phyloP scores from a whole-genome alignment of 2,329 filamentous ascomycete species.

The Cyphellophora europaea region DNA sequence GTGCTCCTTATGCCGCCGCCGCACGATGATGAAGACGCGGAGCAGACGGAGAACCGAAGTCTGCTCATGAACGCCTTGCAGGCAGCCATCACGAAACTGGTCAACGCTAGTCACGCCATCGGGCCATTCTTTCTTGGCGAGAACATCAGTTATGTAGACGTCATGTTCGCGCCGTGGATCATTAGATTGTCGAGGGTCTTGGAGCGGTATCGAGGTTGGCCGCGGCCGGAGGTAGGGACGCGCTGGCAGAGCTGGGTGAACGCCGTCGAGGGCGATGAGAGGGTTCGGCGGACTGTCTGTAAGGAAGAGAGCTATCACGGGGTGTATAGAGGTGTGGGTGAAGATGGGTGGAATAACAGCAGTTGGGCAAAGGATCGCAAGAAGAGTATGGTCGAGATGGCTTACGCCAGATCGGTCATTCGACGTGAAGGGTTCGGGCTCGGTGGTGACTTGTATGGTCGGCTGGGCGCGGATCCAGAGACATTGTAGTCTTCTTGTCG shows the following conservation, averaged over 20 bases:
- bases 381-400: conserved; percentile 14
- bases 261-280: conserved; percentile 56
- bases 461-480: conserved; percentile 6
- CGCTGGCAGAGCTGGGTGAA: conserved; percentile 62
- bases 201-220: conserved; percentile 57
- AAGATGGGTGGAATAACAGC: conserved; percentile 11
- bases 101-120: conserved; percentile 45
- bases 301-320: conserved; percentile 49
- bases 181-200: conserved; percentile 59
- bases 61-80: conserved; percentile 36
- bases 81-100: conserved; percentile 53
- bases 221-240: conserved; percentile 51
- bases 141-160: conserved; percentile 56
- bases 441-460: conserved; percentile 16
- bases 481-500: no score
- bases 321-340: conserved; percentile 17
- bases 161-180: conserved; percentile 68
- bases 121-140: conserved; percentile 62
- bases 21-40: conserved; percentile 1
- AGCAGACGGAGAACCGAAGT: conserved; percentile 9
- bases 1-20: conserved; percentile 41
- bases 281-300: conserved; percentile 60
- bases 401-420: conserved; percentile 14
- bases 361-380: background rate
- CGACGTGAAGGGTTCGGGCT: conserved; percentile 16